Percentiles rank a stretch among this genome's conserved stretches.
These are phyloP conservation scores for Purshia tridentata DNA, from an alignment of 306 rosid genomes.

Conservation along the genomic window DNA sequence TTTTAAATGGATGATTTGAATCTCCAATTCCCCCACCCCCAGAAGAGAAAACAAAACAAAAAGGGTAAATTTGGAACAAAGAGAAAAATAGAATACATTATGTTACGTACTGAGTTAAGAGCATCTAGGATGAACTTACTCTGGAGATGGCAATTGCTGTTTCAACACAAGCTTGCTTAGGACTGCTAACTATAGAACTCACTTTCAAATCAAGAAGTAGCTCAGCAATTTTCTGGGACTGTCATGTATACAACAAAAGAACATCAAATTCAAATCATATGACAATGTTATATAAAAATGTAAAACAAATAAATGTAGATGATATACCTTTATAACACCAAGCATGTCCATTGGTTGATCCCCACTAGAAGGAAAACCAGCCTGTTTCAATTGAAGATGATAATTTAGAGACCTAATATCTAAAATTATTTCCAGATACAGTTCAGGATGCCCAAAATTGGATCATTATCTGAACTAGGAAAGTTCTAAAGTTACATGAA, in stretches of 20 bases:
- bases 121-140: conserved; percentile 46
- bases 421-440: background rate
- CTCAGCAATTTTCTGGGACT: conserved; percentile 95
- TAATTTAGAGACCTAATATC: conserved; percentile 28
- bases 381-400: conserved; percentile 44
- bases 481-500: background rate
- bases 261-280: conserved; percentile 36
- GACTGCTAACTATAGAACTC: conserved; percentile 67
- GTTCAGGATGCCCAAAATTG: background rate
- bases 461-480: background rate
- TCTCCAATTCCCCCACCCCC: background rate
- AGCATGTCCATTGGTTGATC: conserved; percentile 79
- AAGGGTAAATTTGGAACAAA: conserved; percentile 13
- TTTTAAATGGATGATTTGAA: background rate
- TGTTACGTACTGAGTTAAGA: background rate
- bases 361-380: conserved; percentile 40
- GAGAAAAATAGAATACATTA: conserved; percentile 12
- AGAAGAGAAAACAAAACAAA: background rate
- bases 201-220: conserved; percentile 82
- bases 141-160: conserved; percentile 69
- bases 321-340: conserved; percentile 78
- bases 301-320: background rate
- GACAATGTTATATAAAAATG: background rate
- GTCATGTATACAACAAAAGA: conserved; percentile 34
- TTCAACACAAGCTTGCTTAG: conserved; percentile 65